Percentiles rank a stretch among this genome's conserved stretches.
phyloP scores from a whole-genome alignment of 73 alveolate genomes.

The Symbiodinium pilosum region DNA sequence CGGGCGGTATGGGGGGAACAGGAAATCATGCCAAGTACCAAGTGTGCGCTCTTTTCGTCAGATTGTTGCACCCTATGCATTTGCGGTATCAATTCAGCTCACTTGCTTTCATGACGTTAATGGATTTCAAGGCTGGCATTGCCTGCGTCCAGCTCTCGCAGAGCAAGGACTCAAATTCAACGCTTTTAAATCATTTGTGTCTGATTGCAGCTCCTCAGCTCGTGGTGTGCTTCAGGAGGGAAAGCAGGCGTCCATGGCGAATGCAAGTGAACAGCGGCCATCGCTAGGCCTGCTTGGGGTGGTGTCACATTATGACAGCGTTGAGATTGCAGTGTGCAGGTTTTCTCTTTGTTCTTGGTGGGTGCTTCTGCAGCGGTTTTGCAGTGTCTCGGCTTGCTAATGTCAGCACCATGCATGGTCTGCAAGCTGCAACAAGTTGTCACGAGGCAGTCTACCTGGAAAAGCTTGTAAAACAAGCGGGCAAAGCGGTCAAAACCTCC shows the following conservation, averaged over 20 bases:
- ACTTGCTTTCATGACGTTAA: no score
- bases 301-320: background rate
- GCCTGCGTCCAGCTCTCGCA: conserved; percentile 82
- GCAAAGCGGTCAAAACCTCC: conserved; percentile 35
- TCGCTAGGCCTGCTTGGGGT: conserved; percentile 18
- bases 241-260: conserved; percentile 80
- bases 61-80: no score
- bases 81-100: no score
- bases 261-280: conserved; percentile 68
- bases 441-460: conserved; percentile 77
- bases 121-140: conserved; percentile 42
- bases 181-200: background rate
- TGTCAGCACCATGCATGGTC: no score
- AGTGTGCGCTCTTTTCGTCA: no score
- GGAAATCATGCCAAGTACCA: no score
- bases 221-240: conserved; percentile 25
- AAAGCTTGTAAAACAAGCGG: conserved; percentile 65
- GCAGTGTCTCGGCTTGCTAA: conserved; percentile 18
- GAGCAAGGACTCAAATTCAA: conserved; percentile 19
- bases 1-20: no score
- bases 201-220: background rate
- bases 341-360: conserved; percentile 67
- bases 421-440: no score
- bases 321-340: background rate
- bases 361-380: conserved; percentile 79